Percentiles rank a stretch among this genome's conserved stretches.
phyloP scores from a whole-genome alignment of 73 alveolate species.

The Paramecium biaurelia region DNA sequence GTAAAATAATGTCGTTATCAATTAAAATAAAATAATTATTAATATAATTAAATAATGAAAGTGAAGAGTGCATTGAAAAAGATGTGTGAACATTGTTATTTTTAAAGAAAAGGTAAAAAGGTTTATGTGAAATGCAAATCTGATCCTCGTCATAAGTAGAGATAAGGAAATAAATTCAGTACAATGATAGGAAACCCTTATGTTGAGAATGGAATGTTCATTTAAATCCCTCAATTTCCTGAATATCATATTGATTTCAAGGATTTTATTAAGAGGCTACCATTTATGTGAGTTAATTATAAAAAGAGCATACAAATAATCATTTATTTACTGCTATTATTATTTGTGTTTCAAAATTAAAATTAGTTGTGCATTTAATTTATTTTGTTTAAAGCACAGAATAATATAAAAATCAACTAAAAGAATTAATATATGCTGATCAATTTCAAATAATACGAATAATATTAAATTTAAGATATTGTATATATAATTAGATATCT shows the following conservation, averaged over 20 bases:
- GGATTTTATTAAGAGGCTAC: conserved; percentile 43
- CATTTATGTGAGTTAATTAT: conserved; percentile 34
- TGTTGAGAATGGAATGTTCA: conserved; percentile 20
- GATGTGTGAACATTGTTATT: conserved; percentile 56
- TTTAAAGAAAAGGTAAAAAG: conserved; percentile 51
- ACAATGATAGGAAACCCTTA: conserved; percentile 2
- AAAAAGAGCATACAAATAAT: neutral
- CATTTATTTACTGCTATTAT: neutral
- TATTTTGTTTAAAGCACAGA: neutral
- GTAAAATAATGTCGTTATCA: neutral
- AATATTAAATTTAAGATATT: neutral
- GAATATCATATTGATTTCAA: conserved; percentile 40
- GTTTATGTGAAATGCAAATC: conserved; percentile 57
- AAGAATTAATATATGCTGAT: neutral
- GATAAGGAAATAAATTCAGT: conserved; percentile 48
- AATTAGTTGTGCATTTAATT: neutral
- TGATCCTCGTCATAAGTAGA: conserved; percentile 63
- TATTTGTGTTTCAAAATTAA: neutral
- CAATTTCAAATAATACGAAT: neutral
- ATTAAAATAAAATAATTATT: neutral
- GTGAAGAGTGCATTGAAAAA: conserved; percentile 55
- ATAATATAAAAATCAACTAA: neutral
- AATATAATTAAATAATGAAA: conserved; percentile 49
- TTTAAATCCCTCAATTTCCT: conserved; percentile 38
- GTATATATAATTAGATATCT: neutral